Conservation (phyloP, 257 asterid species). For the Solanum ossicruentum region DNA sequence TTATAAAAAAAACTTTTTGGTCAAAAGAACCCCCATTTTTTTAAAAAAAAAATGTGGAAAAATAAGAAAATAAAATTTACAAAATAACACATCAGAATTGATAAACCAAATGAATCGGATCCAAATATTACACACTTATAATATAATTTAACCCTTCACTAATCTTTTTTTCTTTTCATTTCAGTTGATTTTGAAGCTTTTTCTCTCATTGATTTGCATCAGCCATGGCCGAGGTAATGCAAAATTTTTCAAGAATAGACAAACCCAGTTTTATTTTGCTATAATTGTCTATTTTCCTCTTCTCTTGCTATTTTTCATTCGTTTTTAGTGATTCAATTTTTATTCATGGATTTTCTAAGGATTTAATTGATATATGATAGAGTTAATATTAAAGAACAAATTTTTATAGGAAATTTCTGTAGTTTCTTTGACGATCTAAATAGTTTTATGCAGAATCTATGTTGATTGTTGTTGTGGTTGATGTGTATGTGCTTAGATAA, state of each 20-base stretch:
- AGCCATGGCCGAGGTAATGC: slow-evolving; percentile 7
- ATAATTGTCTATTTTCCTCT: not conserved
- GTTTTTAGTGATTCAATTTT: not conserved
- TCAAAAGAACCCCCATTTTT: not conserved
- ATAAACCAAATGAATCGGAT: not conserved
- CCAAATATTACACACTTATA: not conserved
- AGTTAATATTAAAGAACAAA: not conserved
- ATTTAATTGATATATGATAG: not conserved
- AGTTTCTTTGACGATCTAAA: not conserved
- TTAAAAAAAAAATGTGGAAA: not conserved
- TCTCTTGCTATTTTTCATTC: not conserved
- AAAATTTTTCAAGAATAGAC: not conserved
- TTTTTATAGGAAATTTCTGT: not conserved
- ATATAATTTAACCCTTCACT: not conserved
- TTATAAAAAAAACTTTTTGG: not conserved
- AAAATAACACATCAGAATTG: not conserved
- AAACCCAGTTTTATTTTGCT: not conserved
- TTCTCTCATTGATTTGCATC: not conserved
- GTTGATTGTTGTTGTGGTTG: not conserved
- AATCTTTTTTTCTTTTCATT: not conserved
- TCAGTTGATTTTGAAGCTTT: not conserved
- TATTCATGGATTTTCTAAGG: not conserved
- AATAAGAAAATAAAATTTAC: not conserved
- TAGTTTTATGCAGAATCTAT: not conserved
- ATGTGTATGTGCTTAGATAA: not conserved